Percentiles rank a stretch among this genome's conserved stretches.
Evolutionary conservation across 139 green algal genomes (phyloP).

Genomic region (Volvox africanus): DNA sequence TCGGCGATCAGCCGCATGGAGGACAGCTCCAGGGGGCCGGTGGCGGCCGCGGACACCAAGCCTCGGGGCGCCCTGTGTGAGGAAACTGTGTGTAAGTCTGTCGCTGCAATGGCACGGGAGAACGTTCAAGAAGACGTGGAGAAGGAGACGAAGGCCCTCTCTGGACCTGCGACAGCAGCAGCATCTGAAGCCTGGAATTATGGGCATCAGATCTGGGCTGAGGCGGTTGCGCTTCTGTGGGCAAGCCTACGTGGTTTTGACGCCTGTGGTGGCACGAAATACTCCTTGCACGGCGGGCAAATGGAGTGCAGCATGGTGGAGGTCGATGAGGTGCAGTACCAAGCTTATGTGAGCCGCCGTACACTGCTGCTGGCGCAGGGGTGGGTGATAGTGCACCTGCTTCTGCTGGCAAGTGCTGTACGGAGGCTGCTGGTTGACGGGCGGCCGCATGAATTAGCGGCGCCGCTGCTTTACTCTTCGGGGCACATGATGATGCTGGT

Average conservation of each 20-base stretch:
- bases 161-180: no score
- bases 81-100: no score
- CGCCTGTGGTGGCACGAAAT: not conserved
- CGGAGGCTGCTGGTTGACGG: not conserved
- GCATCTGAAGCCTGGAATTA: no score
- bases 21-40: no score
- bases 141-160: no score
- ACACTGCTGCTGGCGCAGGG: not conserved
- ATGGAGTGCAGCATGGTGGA: not conserved
- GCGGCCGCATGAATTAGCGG: not conserved
- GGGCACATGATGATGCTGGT: not conserved
- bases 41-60: no score
- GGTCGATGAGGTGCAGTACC: not conserved
- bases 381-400: slow-evolving; percentile 14
- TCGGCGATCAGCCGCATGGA: no score
- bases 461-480: not conserved
- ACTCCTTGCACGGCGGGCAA: no score
- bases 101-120: no score
- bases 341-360: not conserved
- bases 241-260: not conserved
- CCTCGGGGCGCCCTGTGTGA: no score
- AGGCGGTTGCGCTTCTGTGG: not conserved
- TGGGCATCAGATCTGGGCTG: no score
- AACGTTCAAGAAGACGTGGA: no score
- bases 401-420: not conserved